Evolutionary conservation across 2,329 filamentous ascomycete species (phyloP).

Genomic region (Scytalidium sp.): DNA sequence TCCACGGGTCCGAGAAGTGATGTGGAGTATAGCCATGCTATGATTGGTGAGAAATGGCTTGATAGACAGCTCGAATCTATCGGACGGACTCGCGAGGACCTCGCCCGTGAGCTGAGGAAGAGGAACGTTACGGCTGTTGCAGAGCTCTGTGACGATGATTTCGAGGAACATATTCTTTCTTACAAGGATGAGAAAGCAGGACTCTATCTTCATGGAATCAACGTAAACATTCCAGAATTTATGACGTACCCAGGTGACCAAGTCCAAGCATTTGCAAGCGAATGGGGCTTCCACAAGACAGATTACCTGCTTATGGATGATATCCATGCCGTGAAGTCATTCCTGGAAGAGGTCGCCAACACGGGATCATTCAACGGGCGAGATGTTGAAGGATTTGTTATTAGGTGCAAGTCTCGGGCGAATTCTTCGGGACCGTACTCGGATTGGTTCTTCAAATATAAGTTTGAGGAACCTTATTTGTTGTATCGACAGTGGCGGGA

Average conservation of each 20-base stretch:
- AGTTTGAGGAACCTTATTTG: slow-evolving; percentile 97
- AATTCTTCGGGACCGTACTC: slow-evolving; percentile 53
- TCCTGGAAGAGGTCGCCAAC: slow-evolving; percentile 82
- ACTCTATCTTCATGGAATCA: slow-evolving; percentile 93
- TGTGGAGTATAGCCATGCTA: slow-evolving; percentile 73
- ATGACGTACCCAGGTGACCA: slow-evolving; percentile 77
- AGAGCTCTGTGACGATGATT: slow-evolving; percentile 92
- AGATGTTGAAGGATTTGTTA: slow-evolving; percentile 95
- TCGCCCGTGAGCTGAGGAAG: slow-evolving; percentile 70
- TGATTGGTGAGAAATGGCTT: slow-evolving; percentile 77
- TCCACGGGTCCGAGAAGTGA: slow-evolving; percentile 82
- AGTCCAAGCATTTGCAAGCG: slow-evolving; percentile 86
- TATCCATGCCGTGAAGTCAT: slow-evolving; percentile 68
- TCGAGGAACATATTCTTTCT: slow-evolving; percentile 94
- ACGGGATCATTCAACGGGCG: slow-evolving; percentile 87
- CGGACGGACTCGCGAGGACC: slow-evolving; percentile 74
- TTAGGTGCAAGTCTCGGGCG: slow-evolving; percentile 73
- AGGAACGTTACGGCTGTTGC: slow-evolving; percentile 94
- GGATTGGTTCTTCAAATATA: slow-evolving; percentile 99
- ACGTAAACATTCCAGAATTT: slow-evolving; percentile 91
- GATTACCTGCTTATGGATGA: slow-evolving; percentile 76
- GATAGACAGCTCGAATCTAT: slow-evolving; percentile 74
- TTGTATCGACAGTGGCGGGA: slow-evolving; percentile 99
- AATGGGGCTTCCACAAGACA: slow-evolving; percentile 92
- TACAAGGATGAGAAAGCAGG: slow-evolving; percentile 82